Percentiles rank a stretch among this genome's conserved stretches.
phyloP scores from a whole-genome alignment of 192 early-diverging fungal genomes.

The Gorgonomyces haynaldii region DNA sequence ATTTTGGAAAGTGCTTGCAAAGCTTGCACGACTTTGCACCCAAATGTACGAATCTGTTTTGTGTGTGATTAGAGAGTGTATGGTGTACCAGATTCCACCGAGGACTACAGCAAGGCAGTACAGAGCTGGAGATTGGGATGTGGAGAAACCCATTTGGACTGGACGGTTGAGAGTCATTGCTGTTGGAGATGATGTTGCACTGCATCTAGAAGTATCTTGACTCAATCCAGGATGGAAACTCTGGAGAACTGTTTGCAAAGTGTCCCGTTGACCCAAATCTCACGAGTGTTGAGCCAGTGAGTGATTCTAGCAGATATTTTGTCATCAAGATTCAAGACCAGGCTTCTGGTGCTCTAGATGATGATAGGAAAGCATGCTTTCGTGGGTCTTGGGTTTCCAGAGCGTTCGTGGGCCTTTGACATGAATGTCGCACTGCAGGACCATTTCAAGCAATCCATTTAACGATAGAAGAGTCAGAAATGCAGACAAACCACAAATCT shows the following conservation, averaged over 20 bases:
- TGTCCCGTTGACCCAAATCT: conserved; percentile 62
- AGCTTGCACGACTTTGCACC: conserved; percentile 48
- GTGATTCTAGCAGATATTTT: conserved; percentile 80
- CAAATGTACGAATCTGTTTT: conserved; percentile 61
- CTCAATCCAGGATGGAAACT: neutral
- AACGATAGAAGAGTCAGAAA: conserved; percentile 19
- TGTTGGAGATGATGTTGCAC: conserved; percentile 51
- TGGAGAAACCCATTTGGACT: conserved; percentile 62
- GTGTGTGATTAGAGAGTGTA: conserved; percentile 66
- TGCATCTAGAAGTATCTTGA: conserved; percentile 58
- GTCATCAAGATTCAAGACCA: conserved; percentile 58
- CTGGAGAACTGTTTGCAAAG: conserved; percentile 68
- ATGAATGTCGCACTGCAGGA: conserved; percentile 86
- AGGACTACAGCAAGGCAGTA: conserved; percentile 53
- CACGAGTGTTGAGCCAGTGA: conserved; percentile 62
- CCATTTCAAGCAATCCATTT: conserved; percentile 44
- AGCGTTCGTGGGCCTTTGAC: conserved; percentile 74
- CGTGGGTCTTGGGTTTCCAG: conserved; percentile 75
- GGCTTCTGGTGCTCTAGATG: conserved; percentile 34
- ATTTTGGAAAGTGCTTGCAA: conserved; percentile 73
- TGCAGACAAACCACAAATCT: conserved; percentile 4
- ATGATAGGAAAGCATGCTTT: conserved; percentile 61
- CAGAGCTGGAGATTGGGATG: conserved; percentile 73
- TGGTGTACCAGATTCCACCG: conserved; percentile 59
- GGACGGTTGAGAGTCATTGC: conserved; percentile 65